Base-by-base conservation (phyloP, 768 basidiomycete genomes). In the Scleroderma bovista region DNA sequence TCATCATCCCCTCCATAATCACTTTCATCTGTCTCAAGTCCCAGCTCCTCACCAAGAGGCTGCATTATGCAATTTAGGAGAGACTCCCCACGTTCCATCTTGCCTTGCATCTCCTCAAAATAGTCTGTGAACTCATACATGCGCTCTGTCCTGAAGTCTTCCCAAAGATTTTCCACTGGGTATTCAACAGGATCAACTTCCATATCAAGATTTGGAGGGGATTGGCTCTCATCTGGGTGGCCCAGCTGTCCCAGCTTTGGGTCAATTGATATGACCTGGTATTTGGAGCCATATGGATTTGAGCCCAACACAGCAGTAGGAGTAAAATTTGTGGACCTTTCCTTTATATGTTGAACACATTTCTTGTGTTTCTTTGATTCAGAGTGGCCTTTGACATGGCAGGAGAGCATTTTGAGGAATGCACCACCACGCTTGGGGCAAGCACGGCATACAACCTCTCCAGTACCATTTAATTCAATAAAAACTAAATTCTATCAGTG, bases 71-170 rank as follows among this genome's bases (percentile, higher is more conserved):
- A 19, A 2, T 47, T 33, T 20, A 54, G 51, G 1, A 55, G 6
- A 0, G 23, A 11, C 50, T 59, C 43, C 2, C 50, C 51, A 0
- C 23, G 31, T 3, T 52, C 37, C 1, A 51, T 39, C 17, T 6
- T 50, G 4, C 4, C 16, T 13, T 57, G 40, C 1, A 58, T 53
- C 41, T 51, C 52, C 0, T 50, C 50, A 12, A 56, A 58, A 47
- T 53, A 58, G 42, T 58, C 47, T 46, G 15, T 58, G 46, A 29
- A 29, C 26, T 29, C 26, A 29, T 29, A 29, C 26, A 29, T 29
- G 9, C 9, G 26, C 26, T 29, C 9, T 29, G 26, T 29, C 26
- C 26, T 29, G 16, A 56, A 56, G 1, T 48, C 48, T 0, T 56
- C 44, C 49, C 55, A 56, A 17, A 48, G 49, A 1, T 53, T 36